Evolutionary conservation across 495 filamentous ascomycete species (phyloP), one percentile per base, ranked within the genome.

Genomic region (Lasiosphaeriaceae sp.): DNA sequence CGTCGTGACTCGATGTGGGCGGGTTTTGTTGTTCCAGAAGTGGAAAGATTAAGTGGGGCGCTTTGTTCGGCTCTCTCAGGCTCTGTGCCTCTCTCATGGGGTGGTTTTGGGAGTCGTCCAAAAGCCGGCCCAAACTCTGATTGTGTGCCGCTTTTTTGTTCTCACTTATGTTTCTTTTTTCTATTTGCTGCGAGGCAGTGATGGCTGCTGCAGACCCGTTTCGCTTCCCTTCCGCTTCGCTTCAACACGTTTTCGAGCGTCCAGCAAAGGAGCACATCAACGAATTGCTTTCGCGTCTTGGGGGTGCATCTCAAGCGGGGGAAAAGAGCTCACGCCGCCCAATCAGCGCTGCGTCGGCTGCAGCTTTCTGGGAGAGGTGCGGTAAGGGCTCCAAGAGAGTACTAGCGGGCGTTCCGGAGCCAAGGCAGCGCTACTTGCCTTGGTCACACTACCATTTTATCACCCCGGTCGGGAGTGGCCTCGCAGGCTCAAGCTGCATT

Each of bases 31-130:
- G 65, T 58, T 65, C 58, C 58, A 54, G 55, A 60, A 51, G 58
- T 47, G 56, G 49, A 66, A 69, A 66, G 60, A 58, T 70, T 58
- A 70, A 68, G 67, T 70, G 67, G 67, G 44, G 43, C 56, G 55
- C 52, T 54, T 61, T 56, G 52, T 57, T 59, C 26, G 3, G 26
- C 26, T 29, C 31, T 14, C 19, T 43, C 39, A 14, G 3, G 6
- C 37, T 17, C 37, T 11, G 14, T 17, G 39, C 14, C 39, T n/a
- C 4, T 6, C 12, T 14, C 14, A 9, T 8, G 0, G 34, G 34
- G 34, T 43, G 39, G 39, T 17, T 43, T 43, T 4, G 14, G 12
- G 39, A 14, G 14, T 43, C 39, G 39, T 14, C 39, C 39, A 50
- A 53, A 52, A 54, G 34, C 54, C 59, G 54, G 54, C 21, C 45